Conservation (phyloP, 202 grass and related monocot species). For the Carex sylvatica region DNA sequence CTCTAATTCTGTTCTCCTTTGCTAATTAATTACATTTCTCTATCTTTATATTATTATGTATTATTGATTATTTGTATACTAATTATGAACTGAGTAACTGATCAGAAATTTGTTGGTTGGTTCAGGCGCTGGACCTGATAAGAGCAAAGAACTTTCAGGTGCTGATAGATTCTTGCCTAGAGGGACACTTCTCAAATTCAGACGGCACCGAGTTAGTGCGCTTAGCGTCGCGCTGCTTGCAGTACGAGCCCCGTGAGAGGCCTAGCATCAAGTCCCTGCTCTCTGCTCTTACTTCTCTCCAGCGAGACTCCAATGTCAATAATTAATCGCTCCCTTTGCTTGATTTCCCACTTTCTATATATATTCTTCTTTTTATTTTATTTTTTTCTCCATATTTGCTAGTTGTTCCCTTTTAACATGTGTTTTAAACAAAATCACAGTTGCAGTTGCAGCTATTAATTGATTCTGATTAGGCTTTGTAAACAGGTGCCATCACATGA, state of each 20-base stretch:
- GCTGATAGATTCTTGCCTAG: slow-evolving; percentile 94
- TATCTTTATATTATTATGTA: not conserved
- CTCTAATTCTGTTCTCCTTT: slow-evolving; percentile 9
- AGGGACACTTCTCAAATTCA: slow-evolving; percentile 79
- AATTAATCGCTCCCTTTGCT: slow-evolving; percentile 15
- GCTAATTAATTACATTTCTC: not conserved
- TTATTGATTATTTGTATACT: not conserved
- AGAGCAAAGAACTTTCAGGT: slow-evolving; percentile 70
- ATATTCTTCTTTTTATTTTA: not conserved
- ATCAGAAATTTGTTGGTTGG: slow-evolving; percentile 7
- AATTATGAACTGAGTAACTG: not conserved
- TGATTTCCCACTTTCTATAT: not conserved
- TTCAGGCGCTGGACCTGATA: slow-evolving; percentile 84
- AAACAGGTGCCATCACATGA: slow-evolving; percentile 42
- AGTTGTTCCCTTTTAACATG: not conserved
- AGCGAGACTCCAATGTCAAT: slow-evolving; percentile 79
- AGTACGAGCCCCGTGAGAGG: slow-evolving; percentile 86
- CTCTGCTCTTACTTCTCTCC: slow-evolving; percentile 59
- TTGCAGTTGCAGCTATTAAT: not conserved
- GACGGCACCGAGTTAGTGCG: slow-evolving; percentile 78
- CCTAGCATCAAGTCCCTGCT: slow-evolving; percentile 76
- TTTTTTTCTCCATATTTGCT: not conserved
- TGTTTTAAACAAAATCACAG: not conserved
- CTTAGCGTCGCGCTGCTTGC: slow-evolving; percentile 74
- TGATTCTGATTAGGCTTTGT: not conserved